A percentile compares a stretch with the other conserved stretches of the same genome.
phyloP scores from a whole-genome alignment of 805 yeast species.

The Monosporozyma unispora region DNA sequence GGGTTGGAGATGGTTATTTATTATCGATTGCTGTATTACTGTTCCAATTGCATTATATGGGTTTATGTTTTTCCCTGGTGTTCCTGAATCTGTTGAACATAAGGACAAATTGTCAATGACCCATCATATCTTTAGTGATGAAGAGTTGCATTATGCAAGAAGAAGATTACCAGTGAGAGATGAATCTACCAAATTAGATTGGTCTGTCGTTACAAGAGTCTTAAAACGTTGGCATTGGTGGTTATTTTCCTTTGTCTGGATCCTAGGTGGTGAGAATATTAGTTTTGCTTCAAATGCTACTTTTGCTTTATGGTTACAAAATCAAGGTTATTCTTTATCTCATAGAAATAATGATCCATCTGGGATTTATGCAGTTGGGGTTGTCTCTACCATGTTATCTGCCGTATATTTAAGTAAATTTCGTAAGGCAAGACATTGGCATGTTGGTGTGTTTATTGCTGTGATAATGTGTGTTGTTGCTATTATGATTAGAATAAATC shows the following conservation, averaged over 20 bases:
- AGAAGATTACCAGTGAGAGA: slow-evolving; percentile 35
- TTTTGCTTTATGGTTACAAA: slow-evolving; percentile 40
- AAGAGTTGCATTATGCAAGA: slow-evolving; percentile 36
- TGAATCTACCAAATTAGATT: slow-evolving; percentile 32
- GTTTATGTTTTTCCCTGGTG: slow-evolving; percentile 49
- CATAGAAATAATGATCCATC: slow-evolving; percentile 46
- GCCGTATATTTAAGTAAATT: slow-evolving; percentile 38
- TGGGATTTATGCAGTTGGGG: slow-evolving; percentile 46
- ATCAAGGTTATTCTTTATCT: slow-evolving; percentile 35
- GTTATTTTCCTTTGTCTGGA: slow-evolving; percentile 44
- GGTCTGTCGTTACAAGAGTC: slow-evolving; percentile 37
- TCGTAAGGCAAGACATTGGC: slow-evolving; percentile 40
- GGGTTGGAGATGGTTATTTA: slow-evolving; percentile 65
- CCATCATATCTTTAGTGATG: slow-evolving; percentile 32
- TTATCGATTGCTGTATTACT: slow-evolving; percentile 51
- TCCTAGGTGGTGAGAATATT: slow-evolving; percentile 41
- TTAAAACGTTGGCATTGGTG: slow-evolving; percentile 50
- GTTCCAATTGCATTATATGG: slow-evolving; percentile 52
- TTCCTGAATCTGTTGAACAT: slow-evolving; percentile 34
- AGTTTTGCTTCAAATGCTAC: slow-evolving; percentile 39
- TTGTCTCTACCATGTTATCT: slow-evolving; percentile 36
- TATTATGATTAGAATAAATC: slow-evolving; percentile 38
- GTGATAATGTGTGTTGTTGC: slow-evolving; percentile 37
- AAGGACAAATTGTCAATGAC: slow-evolving; percentile 19
- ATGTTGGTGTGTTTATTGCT: slow-evolving; percentile 40